A percentile compares a stretch with the other conserved stretches of the same genome.
phyloP scores from a whole-genome alignment of 495 filamentous ascomycete genomes.

The Stereocaulon alpinum region DNA sequence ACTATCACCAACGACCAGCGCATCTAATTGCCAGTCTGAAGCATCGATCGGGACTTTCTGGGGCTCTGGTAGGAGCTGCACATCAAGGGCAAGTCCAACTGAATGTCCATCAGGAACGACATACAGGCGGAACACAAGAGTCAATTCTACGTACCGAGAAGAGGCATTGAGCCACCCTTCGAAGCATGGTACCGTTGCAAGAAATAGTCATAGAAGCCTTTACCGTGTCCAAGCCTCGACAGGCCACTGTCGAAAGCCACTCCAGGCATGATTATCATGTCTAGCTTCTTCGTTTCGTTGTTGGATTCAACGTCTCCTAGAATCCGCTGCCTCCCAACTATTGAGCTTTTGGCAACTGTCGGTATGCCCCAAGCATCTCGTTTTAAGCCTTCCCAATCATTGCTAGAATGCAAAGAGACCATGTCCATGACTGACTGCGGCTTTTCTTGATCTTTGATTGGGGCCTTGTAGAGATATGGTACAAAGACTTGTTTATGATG shows the following conservation, averaged over 20 bases:
- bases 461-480: slow-evolving; percentile 67
- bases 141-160: slow-evolving; percentile 43
- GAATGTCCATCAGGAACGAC: slow-evolving; percentile 18
- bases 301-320: slow-evolving; percentile 35
- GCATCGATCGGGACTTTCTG: slow-evolving; percentile 55
- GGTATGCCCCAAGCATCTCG: slow-evolving; percentile 90
- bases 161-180: slow-evolving; percentile 44
- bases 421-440: slow-evolving; percentile 80
- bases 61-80: slow-evolving; percentile 62
- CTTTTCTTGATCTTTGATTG: slow-evolving; percentile 26
- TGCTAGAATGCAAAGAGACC: slow-evolving; percentile 60
- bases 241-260: slow-evolving; percentile 78
- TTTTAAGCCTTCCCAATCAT: slow-evolving; percentile 65
- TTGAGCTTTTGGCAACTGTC: slow-evolving; percentile 51
- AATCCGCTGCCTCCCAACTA: slow-evolving; percentile 54
- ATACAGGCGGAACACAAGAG: slow-evolving; percentile 23
- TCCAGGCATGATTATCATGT: slow-evolving; percentile 86
- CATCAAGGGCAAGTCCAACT: slow-evolving; percentile 81
- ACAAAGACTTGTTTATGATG: slow-evolving; percentile 80
- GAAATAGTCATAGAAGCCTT: slow-evolving; percentile 95
- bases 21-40: slow-evolving; percentile 58
- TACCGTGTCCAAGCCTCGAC: slow-evolving; percentile 81
- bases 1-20: slow-evolving; percentile 52
- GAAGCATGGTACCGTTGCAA: slow-evolving; percentile 53
- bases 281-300: slow-evolving; percentile 24